Evolutionary conservation across 345 rosid genomes (phyloP), one percentile per base, ranked within the genome.

Genomic region (Pistacia integerrima): DNA sequence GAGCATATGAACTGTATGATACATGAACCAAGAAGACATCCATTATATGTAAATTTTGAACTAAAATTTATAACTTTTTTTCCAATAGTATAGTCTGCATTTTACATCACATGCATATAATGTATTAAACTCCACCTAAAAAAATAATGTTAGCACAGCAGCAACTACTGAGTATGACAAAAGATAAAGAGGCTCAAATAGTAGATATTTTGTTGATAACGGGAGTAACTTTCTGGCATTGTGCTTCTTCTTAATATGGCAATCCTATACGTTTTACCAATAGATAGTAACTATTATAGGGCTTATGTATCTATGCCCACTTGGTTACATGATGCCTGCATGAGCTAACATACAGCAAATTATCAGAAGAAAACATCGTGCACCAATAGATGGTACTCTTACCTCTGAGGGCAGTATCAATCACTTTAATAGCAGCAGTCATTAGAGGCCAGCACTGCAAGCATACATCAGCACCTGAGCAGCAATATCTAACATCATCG

Each of bases 391-490:
- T 33, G 2, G 41, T 22, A 78, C 13, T 54, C 61, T 56, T 78
- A 95, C 99, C 97, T 93, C 92, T 85, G 22, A 95, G 88, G 46
- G 98, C 85, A 74, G 91, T 83, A 72, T 95, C 91, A 70, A 95
- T 89, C 81, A 95, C 97, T 90, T 93, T 92, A 78, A 92, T 89
- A 66, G 97, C 92, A 73, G 85, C 79, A 4, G 93, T 93, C 97
- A 92, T 93, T 72, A 92, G 79, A 74, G 98, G 99, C 97, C 99
- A 92, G 85, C 99, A 95, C 3, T 87, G 88, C 79, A 92, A 85
- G 85, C 98, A 95, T 82, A 89, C 90, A 83, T 93, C 97, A 18
- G 99, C 99, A 69, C 97, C 97, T 0, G 97, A 89, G 88, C 98
- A 95, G 84, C 98, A 95, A 74, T 85, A 92, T 79, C 98, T 90